Evolutionary conservation across 148 eudicot species (phyloP), one percentile per base, ranked within the genome.

Genomic region (Chenopodium suecicum): DNA sequence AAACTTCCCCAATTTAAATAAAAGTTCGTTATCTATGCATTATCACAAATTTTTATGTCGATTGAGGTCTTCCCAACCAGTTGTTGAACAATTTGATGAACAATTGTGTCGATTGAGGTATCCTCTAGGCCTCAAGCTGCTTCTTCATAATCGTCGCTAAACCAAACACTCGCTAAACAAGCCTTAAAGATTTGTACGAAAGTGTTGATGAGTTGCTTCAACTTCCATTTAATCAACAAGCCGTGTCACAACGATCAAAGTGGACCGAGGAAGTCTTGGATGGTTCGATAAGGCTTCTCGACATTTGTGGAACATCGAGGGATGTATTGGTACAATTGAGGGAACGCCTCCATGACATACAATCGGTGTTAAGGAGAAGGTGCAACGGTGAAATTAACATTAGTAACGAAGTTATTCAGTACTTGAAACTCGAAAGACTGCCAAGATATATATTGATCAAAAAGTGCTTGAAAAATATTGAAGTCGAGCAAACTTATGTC

Each of bases 151-250:
- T 80, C 88, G 27, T 69, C 85, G 13, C 44, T 87, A 23, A 73
- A 64, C 83, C 52, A 74, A 48, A 86, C 70, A 32, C 80, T 88
- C 46, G 9, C 32, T 31, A 31, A 31, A 31, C 41, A 67, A 62
- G 37, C 52, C 83, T 83, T 78, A 79, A 74, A 34, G 74, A 80
- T 48, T 58, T 84, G 37, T 80, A 86, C 12, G 22, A 32, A 14
- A 50, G 70, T 29, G 79, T 88, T 70, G 83, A 83, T 56, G 85
- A 83, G 70, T 77, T 88, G 64, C 84, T 88, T 13, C 82, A 75
- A 46, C 20, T 82, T 41, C 88, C 81, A 0, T 22, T 71, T 4
- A 81, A 63, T 31, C 81, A 79, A 77, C 84, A 85, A 64, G 22
- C 22, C 23, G 17, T 83, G 3, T 46, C 74, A 7, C 77, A 72